Evolutionary conservation across 2,329 filamentous ascomycete genomes (phyloP).

Genomic region (Ceratocystis papillata): DNA sequence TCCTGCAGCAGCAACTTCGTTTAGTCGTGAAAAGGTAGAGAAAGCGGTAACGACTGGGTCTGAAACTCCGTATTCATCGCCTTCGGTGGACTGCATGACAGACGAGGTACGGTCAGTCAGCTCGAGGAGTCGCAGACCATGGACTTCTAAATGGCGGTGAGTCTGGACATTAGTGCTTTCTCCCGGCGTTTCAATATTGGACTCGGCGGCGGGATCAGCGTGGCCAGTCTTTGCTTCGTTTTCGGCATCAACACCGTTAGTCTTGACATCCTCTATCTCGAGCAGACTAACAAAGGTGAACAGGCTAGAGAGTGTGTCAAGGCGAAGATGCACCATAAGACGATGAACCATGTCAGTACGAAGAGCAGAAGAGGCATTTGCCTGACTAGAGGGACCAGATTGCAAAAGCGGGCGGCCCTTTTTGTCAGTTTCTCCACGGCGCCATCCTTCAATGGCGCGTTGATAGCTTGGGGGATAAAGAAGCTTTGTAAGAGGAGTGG

Average conservation of each 20-base stretch:
- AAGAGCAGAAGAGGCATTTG: slow-evolving; percentile 21
- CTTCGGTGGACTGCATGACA: slow-evolving; percentile 85
- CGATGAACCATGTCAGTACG: slow-evolving; percentile 39
- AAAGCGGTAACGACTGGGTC: slow-evolving; percentile 78
- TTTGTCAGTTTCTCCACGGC: slow-evolving; percentile 85
- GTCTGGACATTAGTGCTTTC: background rate
- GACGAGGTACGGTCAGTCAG: slow-evolving; percentile 87
- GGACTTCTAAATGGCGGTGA: slow-evolving; percentile 51
- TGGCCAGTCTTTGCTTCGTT: slow-evolving; percentile 17
- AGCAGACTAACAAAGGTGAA: slow-evolving; percentile 75
- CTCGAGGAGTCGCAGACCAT: slow-evolving; percentile 76
- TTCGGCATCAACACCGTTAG: slow-evolving; percentile 24
- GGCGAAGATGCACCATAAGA: slow-evolving; percentile 67
- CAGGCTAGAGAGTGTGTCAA: slow-evolving; percentile 73
- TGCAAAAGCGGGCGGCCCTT: slow-evolving; percentile 38
- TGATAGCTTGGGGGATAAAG: slow-evolving; percentile 61
- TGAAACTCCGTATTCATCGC: slow-evolving; percentile 57
- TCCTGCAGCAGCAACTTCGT: slow-evolving; percentile 72
- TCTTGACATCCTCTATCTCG: slow-evolving; percentile 30
- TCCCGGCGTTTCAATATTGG: slow-evolving; percentile 17
- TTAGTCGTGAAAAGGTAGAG: slow-evolving; percentile 72
- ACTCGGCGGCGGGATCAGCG: background rate
- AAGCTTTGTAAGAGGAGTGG: slow-evolving; percentile 61
- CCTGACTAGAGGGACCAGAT: slow-evolving; percentile 28
- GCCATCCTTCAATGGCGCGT: slow-evolving; percentile 46